Percentiles rank a stretch among this genome's conserved stretches.
Evolutionary conservation across 805 yeast species (phyloP).

Genomic region (Yarrowia porcina): DNA sequence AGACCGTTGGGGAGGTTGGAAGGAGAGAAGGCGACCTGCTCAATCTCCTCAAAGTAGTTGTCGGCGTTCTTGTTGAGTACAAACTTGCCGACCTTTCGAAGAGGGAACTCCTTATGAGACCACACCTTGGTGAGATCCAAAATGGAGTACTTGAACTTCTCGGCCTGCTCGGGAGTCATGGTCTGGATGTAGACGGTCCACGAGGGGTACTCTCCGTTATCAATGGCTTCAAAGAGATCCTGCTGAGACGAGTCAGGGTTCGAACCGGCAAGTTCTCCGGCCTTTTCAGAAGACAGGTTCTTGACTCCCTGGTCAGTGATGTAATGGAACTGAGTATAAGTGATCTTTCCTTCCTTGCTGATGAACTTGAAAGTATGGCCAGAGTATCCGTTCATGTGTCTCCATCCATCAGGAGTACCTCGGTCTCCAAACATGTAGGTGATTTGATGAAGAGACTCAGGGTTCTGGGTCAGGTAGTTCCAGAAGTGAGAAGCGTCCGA

Average conservation of each 20-base stretch:
- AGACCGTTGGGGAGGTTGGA: constrained; percentile 78
- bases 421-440: constrained; percentile 71
- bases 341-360: constrained; percentile 67
- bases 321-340: constrained; percentile 75
- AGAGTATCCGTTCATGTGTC: constrained; percentile 81
- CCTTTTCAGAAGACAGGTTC: constrained; percentile 41
- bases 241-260: constrained; percentile 81
- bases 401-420: constrained; percentile 73
- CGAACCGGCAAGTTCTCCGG: constrained; percentile 51
- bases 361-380: constrained; percentile 80
- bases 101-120: constrained; percentile 84
- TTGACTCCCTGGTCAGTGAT: constrained; percentile 60
- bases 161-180: constrained; percentile 80
- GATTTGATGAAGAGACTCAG: constrained; percentile 72
- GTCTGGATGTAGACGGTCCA: constrained; percentile 86
- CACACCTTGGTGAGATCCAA: constrained; percentile 90
- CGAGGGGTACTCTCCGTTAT: constrained; percentile 70
- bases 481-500: constrained; percentile 73
- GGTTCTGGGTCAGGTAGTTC: constrained; percentile 75
- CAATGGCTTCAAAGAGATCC: constrained; percentile 76
- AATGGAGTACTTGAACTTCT: constrained; percentile 71
- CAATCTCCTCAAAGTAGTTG: constrained; percentile 84
- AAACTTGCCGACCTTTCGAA: constrained; percentile 79
- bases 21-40: constrained; percentile 83
- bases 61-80: constrained; percentile 77